A percentile compares a stretch with the other conserved stretches of the same genome.
These are phyloP conservation scores for Aspergillus hiratsukae DNA, from an alignment of 2,329 filamentous ascomycete genomes.

Conservation along the genomic window DNA sequence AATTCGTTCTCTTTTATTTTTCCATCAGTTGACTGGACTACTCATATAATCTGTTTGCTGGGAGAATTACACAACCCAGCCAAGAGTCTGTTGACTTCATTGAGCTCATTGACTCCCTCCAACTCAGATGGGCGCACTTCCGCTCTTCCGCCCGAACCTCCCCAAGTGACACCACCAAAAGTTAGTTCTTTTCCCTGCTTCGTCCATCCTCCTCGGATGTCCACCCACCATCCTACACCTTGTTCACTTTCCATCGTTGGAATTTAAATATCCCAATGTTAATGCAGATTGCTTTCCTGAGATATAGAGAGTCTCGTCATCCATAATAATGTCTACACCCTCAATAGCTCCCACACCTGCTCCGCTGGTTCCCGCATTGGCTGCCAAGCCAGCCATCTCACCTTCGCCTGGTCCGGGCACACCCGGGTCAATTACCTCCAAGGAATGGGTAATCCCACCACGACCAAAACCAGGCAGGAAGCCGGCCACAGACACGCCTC, in stretches of 20 bases:
- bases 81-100: slow-evolving; percentile 7
- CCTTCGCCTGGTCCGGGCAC: slow-evolving; percentile 36
- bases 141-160: slow-evolving; percentile 32
- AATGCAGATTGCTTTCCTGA: slow-evolving; percentile 15
- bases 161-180: slow-evolving; percentile 21
- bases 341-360: slow-evolving; percentile 37
- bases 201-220: slow-evolving; percentile 7
- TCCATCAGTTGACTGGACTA: neutral
- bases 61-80: neutral
- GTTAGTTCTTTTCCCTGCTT: slow-evolving; percentile 18
- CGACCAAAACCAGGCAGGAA: slow-evolving; percentile 88
- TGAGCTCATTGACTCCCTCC: slow-evolving; percentile 4
- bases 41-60: neutral
- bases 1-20: neutral
- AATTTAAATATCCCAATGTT: slow-evolving; percentile 9
- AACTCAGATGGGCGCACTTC: slow-evolving; percentile 26
- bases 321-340: slow-evolving; percentile 34
- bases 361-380: slow-evolving; percentile 35
- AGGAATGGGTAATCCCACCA: slow-evolving; percentile 81
- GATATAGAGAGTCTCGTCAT: slow-evolving; percentile 4
- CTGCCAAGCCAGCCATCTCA: slow-evolving; percentile 36
- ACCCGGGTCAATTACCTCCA: slow-evolving; percentile 62
- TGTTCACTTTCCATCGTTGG: neutral
- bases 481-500: slow-evolving; percentile 86
- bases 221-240: neutral